Conservation (phyloP, 2,329 filamentous ascomycete genomes). For the Lasiodiplodia hormozganensis region DNA sequence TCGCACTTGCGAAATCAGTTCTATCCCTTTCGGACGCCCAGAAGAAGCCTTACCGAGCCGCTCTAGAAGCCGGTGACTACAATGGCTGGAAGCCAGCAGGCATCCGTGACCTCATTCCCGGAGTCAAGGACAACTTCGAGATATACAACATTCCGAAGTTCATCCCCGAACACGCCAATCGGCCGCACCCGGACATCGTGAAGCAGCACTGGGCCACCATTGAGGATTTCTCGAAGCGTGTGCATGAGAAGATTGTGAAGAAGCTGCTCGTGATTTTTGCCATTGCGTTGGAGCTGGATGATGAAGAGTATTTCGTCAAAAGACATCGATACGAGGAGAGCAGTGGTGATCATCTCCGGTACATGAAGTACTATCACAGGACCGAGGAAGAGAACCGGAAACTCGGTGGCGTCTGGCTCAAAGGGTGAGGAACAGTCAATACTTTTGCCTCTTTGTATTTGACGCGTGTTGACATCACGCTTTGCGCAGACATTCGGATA, state of each 20-base stretch:
- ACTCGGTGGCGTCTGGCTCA: neutral
- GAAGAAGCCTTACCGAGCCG: neutral
- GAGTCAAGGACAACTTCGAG: constrained; percentile 37
- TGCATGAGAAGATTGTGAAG: neutral
- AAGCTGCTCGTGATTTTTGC: neutral
- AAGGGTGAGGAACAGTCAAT: neutral
- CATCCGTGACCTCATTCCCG: neutral
- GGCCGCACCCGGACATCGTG: constrained; percentile 30
- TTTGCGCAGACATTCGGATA: constrained; percentile 49
- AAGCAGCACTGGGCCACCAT: constrained; percentile 31
- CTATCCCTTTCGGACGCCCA: neutral
- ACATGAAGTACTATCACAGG: neutral
- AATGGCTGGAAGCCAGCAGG: neutral
- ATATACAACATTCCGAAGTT: constrained; percentile 44
- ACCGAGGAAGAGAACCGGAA: neutral
- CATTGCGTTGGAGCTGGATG: neutral
- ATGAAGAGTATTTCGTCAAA: neutral
- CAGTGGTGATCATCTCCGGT: neutral
- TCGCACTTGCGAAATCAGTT: neutral
- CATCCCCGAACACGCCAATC: constrained; percentile 37
- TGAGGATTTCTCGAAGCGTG: constrained; percentile 36
- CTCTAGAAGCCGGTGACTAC: neutral
- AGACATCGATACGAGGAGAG: neutral
- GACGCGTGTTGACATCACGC: neutral
- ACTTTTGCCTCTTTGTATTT: too few species aligned